Conservation (phyloP, 331 rosid species). For the Pyracantha coccinea region DNA sequence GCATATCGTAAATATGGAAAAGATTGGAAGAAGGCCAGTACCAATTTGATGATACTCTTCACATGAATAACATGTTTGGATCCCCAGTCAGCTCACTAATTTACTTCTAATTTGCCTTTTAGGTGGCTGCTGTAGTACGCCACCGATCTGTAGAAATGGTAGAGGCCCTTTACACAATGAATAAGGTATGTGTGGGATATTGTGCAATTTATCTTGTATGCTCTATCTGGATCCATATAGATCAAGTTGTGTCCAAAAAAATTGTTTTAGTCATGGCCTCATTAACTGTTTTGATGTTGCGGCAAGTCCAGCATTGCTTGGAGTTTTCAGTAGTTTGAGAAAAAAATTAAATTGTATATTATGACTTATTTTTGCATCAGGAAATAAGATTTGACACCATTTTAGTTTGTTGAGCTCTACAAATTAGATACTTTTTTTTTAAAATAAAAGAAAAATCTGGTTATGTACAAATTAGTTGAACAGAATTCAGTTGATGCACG, state of each 20-base stretch:
- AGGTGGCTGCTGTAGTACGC: slow-evolving; percentile 75
- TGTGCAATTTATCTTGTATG: neutral
- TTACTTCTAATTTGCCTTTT: neutral
- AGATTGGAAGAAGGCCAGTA: slow-evolving; percentile 94
- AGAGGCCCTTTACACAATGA: slow-evolving; percentile 90
- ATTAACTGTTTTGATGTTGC: neutral
- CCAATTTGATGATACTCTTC: slow-evolving; percentile 3
- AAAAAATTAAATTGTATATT: neutral
- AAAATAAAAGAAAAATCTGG: neutral
- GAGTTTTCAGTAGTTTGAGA: neutral
- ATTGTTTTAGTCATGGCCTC: neutral
- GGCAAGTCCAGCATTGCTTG: slow-evolving; percentile 4
- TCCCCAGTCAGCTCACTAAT: neutral
- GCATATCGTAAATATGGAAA: slow-evolving; percentile 83
- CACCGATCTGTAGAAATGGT: slow-evolving; percentile 79
- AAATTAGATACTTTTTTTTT: neutral
- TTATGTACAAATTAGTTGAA: neutral
- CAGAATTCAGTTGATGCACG: neutral
- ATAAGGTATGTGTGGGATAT: slow-evolving; percentile 43
- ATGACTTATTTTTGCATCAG: neutral
- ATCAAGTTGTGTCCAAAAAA: neutral
- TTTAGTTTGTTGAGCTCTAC: neutral
- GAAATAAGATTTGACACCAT: neutral
- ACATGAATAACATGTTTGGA: neutral
- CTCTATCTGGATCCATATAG: neutral